These are phyloP conservation scores for Ustilago esculenta DNA, from an alignment of 1,284 basidiomycete species.

Conservation along the genomic window DNA sequence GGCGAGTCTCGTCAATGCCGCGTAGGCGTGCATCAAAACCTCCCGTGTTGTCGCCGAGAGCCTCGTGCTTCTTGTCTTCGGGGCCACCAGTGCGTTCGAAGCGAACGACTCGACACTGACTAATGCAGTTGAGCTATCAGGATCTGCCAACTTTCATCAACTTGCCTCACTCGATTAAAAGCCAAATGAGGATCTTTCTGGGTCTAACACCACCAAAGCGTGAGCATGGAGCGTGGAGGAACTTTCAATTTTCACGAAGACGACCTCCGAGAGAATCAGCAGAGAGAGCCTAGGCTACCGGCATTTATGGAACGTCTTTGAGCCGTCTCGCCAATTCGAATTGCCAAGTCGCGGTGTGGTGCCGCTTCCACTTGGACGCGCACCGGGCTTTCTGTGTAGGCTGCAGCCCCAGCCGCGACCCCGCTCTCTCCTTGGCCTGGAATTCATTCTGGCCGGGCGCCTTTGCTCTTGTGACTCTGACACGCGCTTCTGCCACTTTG, in stretches of 20 bases:
- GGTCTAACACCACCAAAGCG: too few relatives aligned
- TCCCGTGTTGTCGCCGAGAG: conserved; percentile 48
- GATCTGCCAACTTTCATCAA: too few relatives aligned
- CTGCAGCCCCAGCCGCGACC: conserved; percentile 1
- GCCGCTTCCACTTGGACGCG: not conserved
- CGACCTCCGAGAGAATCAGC: too few relatives aligned
- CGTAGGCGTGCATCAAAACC: conserved; percentile 42
- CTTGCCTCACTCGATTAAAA: too few relatives aligned
- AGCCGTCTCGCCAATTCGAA: conserved; percentile 3
- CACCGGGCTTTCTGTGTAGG: conserved; percentile 1
- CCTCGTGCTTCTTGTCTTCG: conserved; percentile 55
- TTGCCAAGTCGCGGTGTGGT: too few relatives aligned
- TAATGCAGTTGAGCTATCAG: too few relatives aligned
- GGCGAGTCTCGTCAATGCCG: conserved; percentile 44
- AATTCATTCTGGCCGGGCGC: too few relatives aligned
- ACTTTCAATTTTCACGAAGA: not conserved
- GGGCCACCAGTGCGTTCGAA: conserved; percentile 55
- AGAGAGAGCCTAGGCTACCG: conserved; percentile 12
- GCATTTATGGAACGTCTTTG: conserved; percentile 1
- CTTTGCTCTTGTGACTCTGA: conserved; percentile 35
- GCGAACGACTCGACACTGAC: conserved; percentile 47
- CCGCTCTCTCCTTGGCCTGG: too few relatives aligned
- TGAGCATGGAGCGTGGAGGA: too few relatives aligned
- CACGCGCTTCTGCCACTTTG: conserved; percentile 2
- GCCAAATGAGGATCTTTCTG: too few relatives aligned